These are phyloP conservation scores for Albophoma yamanashiensis DNA, from an alignment of 2,329 filamentous ascomycete genomes.

Conservation along the genomic window DNA sequence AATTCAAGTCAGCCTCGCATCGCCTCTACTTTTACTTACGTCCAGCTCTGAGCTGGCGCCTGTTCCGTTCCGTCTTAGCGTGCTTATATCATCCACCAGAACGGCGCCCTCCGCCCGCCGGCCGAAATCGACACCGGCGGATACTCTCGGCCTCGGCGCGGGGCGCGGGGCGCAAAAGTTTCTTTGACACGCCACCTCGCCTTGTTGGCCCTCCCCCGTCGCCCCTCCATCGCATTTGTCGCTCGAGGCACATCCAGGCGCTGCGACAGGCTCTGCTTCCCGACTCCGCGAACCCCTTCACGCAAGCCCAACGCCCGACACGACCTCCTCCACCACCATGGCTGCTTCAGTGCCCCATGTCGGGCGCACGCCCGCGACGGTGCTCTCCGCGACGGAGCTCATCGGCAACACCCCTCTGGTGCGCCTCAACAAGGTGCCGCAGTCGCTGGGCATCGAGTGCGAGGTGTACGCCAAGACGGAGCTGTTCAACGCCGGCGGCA, in stretches of 20 bases:
- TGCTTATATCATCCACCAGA: too few species aligned
- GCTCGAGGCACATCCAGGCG: neutral
- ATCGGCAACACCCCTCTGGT: slow-evolving; percentile 97
- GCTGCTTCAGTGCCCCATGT: slow-evolving; percentile 16
- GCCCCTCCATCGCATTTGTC: neutral
- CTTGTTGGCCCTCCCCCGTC: neutral
- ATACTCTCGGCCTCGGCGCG: slow-evolving; percentile 20
- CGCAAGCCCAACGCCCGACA: neutral
- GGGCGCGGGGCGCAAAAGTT: slow-evolving; percentile 7
- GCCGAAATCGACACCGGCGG: too few species aligned
- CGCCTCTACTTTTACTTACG: too few species aligned
- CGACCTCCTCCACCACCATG: slow-evolving; percentile 5
- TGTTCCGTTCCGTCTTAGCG: too few species aligned
- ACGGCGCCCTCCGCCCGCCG: too few species aligned
- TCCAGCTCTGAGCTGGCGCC: too few species aligned
- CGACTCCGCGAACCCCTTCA: neutral
- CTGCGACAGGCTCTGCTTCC: neutral
- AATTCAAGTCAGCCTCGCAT: too few species aligned
- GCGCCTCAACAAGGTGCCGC: slow-evolving; percentile 82
- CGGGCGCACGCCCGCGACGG: slow-evolving; percentile 24
- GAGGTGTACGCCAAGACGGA: slow-evolving; percentile 88
- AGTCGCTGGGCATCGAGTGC: slow-evolving; percentile 79
- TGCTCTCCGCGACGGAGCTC: slow-evolving; percentile 64
- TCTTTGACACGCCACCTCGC: neutral
- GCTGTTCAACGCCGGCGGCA: slow-evolving; percentile 88